Base-by-base conservation (phyloP, 306 rosid genomes). In the Macrotyloma uniflorum region DNA sequence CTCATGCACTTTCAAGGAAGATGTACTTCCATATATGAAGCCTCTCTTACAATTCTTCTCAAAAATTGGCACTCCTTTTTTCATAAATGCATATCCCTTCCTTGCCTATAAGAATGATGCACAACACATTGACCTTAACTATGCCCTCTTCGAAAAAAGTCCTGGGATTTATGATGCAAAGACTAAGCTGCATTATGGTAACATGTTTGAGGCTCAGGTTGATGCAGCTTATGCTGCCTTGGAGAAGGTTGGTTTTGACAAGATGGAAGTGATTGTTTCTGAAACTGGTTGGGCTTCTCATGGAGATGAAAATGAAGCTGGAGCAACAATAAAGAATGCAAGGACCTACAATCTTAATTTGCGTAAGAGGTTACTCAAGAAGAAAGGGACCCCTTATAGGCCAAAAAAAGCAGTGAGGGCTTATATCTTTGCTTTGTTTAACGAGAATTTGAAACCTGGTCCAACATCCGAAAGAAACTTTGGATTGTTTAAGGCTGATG, bases 221-320 rank as follows among this genome's bases (percentile, higher is more conserved):
- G 98, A 93, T 80, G 98, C 99, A 4, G 87, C 98, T 28, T 91
- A 93, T 79, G 87, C 88, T 43, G 99, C 98, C 2, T 75, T 95
- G 75, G 98, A 93, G 63, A 91, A 95, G 70, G 91, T 67, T 3
- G 98, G 99, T 5, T 89, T 80, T 74, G 86, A 75, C 0, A 88
- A 91, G 74, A 91, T 74, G 93, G 88, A 90, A 26, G 98, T 93
- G 38, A 85, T 95, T 36, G 97, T 95, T 36, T 91, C 97, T 0
- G 97, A 95, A 64, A 95, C 99, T 1, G 99, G 99, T 5, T 95
- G 99, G 98, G 99, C 94, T 5, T 95, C 99, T 7, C 70, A 9
- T 0, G 99, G 99, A 0, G 99, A 95, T 14, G 83, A 73, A 1
- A 63, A 79, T 33, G 99, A 95, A 58, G 93, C 91, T 0, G 99